A percentile compares a stretch with the other conserved stretches of the same genome.
Conservation (phyloP, 441 rosid genomes). For the Populus tomentosa region DNA sequence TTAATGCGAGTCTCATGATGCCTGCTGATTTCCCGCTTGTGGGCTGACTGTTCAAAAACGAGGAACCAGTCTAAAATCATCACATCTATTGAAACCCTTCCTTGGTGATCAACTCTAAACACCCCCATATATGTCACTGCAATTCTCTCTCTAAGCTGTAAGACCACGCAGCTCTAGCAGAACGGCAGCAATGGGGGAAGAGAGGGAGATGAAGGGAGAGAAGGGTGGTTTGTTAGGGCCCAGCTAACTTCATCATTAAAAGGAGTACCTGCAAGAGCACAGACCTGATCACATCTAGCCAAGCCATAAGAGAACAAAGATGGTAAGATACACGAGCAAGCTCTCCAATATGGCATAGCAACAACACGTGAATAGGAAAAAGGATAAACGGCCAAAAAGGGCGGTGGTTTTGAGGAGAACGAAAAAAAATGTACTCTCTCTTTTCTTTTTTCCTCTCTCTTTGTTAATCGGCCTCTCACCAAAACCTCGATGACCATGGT, state of each 20-base stretch:
- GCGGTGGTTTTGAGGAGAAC: constrained; percentile 64
- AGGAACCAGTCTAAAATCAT: constrained; percentile 1
- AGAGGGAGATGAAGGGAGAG: not conserved
- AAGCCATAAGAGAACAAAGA: constrained; percentile 63
- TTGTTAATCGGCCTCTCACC: not conserved
- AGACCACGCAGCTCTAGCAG: constrained; percentile 9
- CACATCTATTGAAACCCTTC: not conserved
- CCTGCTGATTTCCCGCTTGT: constrained; percentile 1
- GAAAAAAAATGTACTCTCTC: constrained; percentile 10
- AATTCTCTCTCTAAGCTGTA: not conserved
- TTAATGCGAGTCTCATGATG: constrained; percentile 9
- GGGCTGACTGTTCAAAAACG: not conserved
- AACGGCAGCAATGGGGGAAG: constrained; percentile 1
- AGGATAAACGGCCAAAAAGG: constrained; percentile 29
- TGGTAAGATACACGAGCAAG: constrained; percentile 34
- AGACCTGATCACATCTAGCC: constrained; percentile 35
- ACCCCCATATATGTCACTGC: not conserved
- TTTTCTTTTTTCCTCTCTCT: constrained; percentile 3
- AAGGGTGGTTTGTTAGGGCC: constrained; percentile 18
- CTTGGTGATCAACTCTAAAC: not conserved
- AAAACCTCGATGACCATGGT: constrained; percentile 32
- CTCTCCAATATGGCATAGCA: constrained; percentile 36
- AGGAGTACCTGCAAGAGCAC: constrained; percentile 29
- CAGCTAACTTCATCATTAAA: constrained; percentile 31
- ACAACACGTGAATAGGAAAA: constrained; percentile 79